Base-by-base conservation (phyloP, 2,329 filamentous ascomycete species). In the Thyridium curvatum region DNA sequence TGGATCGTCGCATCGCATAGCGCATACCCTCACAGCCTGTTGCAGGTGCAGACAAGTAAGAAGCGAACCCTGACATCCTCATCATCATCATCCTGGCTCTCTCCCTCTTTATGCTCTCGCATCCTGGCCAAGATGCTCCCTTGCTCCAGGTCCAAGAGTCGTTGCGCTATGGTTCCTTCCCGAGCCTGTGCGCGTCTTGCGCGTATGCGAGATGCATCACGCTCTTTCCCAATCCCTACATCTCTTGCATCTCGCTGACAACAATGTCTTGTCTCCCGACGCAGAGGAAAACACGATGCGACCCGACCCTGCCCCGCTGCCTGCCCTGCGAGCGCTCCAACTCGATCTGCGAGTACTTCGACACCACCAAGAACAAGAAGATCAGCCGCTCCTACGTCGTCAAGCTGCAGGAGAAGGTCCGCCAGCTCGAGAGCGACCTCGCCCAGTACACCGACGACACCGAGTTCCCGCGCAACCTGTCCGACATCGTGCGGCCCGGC, bases 261-360 rank as follows among this genome's bases (percentile, higher is more conserved):
- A 36, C 35, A 38, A 40, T 32, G 26, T 18, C 16, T 18, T 7
- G 9, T 4, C 12, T 29, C 10, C 18, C 15, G 15, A 37, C 10
- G 42, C 56, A 94, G 90, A 82, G 91, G 54, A 98, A 98, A 72
- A 97, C 91, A 30, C 77, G 89, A 70, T 98, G 93, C 69, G 93
- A 97, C 64, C 86, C 93, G 4, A 86, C 86, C 12, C 77, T 98
- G 16, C 93, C 93, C 31, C 84, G 86, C 55, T 98, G 93, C 62
- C 77, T 87, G 14, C 90, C 91, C 16, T 98, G 93, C 67, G 89
- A 96, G 65, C 79, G 91, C 51, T 90, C 87, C 46, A 90, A 90
- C 53, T 88, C 89, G 21, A 77, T 81, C 44, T 98, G 93, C 74
- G 91, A 96, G 58, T 98, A 97, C 66, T 94, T 85, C 60, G 93